phyloP scores from a whole-genome alignment of 805 yeast genomes.

The Wickerhamomyces queroliae region DNA sequence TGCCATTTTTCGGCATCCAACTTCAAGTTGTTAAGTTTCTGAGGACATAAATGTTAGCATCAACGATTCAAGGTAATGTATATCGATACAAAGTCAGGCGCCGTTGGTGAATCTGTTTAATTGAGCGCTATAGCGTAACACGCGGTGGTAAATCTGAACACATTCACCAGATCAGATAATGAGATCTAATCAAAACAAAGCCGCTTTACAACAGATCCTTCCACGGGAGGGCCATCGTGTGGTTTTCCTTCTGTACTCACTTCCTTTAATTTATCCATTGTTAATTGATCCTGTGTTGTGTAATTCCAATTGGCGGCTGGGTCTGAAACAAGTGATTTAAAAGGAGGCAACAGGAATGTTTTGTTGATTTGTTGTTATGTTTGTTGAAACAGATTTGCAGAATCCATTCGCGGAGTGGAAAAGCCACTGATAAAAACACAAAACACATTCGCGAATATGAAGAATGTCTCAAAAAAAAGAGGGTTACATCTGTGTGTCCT shows the following conservation, averaged over 20 bases:
- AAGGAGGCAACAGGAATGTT: slow-evolving; percentile 1
- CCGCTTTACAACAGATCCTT: too few species aligned
- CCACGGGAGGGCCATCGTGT: too few species aligned
- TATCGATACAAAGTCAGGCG: too few species aligned
- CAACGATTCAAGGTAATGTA: not conserved
- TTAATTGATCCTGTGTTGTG: not conserved
- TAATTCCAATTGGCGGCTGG: not conserved
- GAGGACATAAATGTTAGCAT: slow-evolving; percentile 8
- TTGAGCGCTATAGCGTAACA: too few species aligned
- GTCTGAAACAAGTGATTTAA: not conserved
- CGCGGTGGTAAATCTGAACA: too few species aligned
- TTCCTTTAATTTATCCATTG: slow-evolving; percentile 1
- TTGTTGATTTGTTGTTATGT: not conserved
- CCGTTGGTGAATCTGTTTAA: too few species aligned
- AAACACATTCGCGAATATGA: not conserved
- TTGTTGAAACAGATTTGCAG: not conserved
- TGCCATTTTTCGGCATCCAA: slow-evolving; percentile 97
- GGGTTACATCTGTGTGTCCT: not conserved
- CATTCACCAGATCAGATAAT: too few species aligned
- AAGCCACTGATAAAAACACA: not conserved
- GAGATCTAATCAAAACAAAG: too few species aligned
- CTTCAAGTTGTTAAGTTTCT: slow-evolving; percentile 87
- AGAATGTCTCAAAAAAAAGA: not conserved
- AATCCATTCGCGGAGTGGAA: not conserved
- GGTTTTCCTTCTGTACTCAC: not conserved